Percentiles rank a stretch among this genome's conserved stretches.
phyloP scores from a whole-genome alignment of 768 basidiomycete species.

The Leucosporidium yakuticum region DNA sequence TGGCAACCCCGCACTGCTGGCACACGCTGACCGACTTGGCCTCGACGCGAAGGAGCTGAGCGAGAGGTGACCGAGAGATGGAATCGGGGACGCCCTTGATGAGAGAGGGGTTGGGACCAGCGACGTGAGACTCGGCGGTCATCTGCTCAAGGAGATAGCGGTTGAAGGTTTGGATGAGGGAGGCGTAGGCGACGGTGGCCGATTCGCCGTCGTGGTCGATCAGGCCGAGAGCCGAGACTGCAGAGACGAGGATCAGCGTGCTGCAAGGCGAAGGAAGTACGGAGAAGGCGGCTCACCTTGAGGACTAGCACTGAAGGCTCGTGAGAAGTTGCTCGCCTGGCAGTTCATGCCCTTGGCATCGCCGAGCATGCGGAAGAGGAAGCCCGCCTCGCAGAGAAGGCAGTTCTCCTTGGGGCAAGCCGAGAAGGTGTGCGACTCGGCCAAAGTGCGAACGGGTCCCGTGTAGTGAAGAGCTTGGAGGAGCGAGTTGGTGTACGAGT shows the following conservation, averaged over 20 bases:
- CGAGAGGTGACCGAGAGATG: slow-evolving; percentile 58
- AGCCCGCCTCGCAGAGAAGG: slow-evolving; percentile 88
- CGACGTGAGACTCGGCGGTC: slow-evolving; percentile 64
- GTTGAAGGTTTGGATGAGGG: slow-evolving; percentile 91
- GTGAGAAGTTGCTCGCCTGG: slow-evolving; percentile 94
- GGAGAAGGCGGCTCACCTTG: slow-evolving; percentile 54
- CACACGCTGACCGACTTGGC: slow-evolving; percentile 71
- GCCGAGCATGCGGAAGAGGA: slow-evolving; percentile 89
- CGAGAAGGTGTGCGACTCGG: slow-evolving; percentile 85
- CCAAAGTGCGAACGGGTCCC: slow-evolving; percentile 66
- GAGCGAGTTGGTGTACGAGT: slow-evolving; percentile 90
- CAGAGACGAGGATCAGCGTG: neutral
- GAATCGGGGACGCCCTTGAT: slow-evolving; percentile 36
- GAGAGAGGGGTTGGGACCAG: slow-evolving; percentile 39
- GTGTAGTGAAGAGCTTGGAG: slow-evolving; percentile 86
- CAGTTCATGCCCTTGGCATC: slow-evolving; percentile 91
- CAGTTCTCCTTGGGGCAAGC: slow-evolving; percentile 87
- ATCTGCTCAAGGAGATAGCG: slow-evolving; percentile 85
- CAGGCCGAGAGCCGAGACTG: slow-evolving; percentile 70
- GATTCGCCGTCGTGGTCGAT: slow-evolving; percentile 72
- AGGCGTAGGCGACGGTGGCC: slow-evolving; percentile 52
- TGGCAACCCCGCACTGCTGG: slow-evolving; percentile 61
- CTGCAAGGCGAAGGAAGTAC: neutral
- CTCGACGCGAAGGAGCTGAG: slow-evolving; percentile 76
- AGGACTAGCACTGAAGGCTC: slow-evolving; percentile 79